Conservation (phyloP, 306 rosid genomes). For the Astragalus glycyphyllos region DNA sequence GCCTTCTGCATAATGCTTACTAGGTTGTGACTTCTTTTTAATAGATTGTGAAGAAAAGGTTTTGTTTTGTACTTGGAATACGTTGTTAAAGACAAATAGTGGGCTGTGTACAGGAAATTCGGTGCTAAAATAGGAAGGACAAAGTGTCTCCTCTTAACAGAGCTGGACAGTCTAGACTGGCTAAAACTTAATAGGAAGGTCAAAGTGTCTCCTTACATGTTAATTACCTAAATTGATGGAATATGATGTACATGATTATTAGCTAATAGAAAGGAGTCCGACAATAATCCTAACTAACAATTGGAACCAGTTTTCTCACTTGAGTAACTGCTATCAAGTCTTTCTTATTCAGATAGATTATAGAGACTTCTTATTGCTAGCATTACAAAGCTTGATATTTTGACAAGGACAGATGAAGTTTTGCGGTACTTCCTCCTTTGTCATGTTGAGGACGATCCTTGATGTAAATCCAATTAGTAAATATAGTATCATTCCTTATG, state of each 20-base stretch:
- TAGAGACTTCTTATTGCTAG: slow-evolving; percentile 8
- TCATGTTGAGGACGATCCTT: neutral
- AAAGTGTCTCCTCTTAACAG: neutral
- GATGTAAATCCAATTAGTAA: slow-evolving; percentile 3
- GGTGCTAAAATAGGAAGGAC: neutral
- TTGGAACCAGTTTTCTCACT: neutral
- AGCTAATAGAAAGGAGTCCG: neutral
- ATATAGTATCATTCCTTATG: neutral
- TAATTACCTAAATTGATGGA: neutral
- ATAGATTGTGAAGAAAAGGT: neutral
- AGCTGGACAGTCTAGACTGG: neutral
- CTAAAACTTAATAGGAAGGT: neutral
- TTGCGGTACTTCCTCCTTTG: slow-evolving; percentile 19
- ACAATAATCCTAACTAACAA: neutral
- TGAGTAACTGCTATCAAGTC: neutral
- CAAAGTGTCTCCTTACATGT: neutral
- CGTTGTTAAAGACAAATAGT: neutral
- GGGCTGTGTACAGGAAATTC: neutral
- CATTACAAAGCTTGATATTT: slow-evolving; percentile 13
- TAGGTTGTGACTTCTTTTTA: slow-evolving; percentile 11
- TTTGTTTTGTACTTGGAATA: slow-evolving; percentile 7
- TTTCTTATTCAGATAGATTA: slow-evolving; percentile 27
- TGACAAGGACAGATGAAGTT: neutral
- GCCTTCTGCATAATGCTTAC: neutral
- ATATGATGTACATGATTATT: slow-evolving; percentile 12